phyloP scores from a whole-genome alignment of 306 rosid genomes.

The Ammopiptanthus mongolicus region DNA sequence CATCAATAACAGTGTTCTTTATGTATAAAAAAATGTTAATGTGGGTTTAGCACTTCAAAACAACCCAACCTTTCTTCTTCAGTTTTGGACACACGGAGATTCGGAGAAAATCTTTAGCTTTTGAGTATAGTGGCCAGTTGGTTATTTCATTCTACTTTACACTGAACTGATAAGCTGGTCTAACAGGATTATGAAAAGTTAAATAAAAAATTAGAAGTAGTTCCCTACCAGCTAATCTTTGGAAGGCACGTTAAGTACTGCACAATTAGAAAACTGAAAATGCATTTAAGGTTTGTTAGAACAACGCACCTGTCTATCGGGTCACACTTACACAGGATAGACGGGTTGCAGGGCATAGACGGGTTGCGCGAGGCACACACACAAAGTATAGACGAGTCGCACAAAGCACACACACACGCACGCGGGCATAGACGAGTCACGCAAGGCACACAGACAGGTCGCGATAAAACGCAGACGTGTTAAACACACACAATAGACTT shows the following conservation, averaged over 20 bases:
- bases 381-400: too few species aligned
- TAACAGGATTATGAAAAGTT: not conserved
- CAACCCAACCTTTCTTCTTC: not conserved
- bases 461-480: too few species aligned
- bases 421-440: too few species aligned
- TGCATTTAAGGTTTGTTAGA: not conserved
- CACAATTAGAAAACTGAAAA: not conserved
- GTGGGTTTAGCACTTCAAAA: not conserved
- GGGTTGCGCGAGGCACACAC: too few species aligned
- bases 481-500: too few species aligned
- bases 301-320: too few species aligned
- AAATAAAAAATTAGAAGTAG: not conserved
- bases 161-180: not conserved
- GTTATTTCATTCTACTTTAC: not conserved
- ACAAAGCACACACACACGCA: too few species aligned
- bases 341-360: too few species aligned
- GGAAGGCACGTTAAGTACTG: not conserved
- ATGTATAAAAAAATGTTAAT: not conserved
- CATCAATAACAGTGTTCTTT: not conserved
- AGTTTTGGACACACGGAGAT: not conserved
- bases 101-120: not conserved
- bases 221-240: not conserved
- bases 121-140: slow-evolving; percentile 7
- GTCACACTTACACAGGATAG: too few species aligned
- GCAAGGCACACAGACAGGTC: too few species aligned